phyloP scores from a whole-genome alignment of 2,329 filamentous ascomycete species.

The Aureobasidium leucospermi region DNA sequence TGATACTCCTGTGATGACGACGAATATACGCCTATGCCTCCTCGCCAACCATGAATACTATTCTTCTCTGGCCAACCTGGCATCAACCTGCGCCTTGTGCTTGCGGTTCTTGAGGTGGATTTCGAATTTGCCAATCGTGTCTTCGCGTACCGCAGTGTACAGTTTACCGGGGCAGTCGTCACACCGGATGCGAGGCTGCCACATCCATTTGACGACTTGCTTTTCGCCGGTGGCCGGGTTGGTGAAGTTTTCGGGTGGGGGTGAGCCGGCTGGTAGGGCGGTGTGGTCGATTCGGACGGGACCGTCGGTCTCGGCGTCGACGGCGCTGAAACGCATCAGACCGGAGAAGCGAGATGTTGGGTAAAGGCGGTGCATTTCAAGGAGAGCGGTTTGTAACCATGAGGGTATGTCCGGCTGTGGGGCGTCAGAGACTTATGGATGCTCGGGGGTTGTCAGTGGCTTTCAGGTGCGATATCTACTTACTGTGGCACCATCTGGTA shows the following conservation, averaged over 20 bases:
- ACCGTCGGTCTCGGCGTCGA: constrained; percentile 64
- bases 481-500: constrained; percentile 56
- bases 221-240: constrained; percentile 38
- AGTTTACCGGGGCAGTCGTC: constrained; percentile 88
- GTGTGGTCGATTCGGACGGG: constrained; percentile 49
- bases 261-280: constrained; percentile 33
- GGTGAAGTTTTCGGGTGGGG: constrained; percentile 39
- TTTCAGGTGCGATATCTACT: constrained; percentile 31
- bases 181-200: constrained; percentile 82
- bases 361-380: constrained; percentile 61
- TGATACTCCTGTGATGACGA: too few species aligned
- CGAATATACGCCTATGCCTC: too few species aligned
- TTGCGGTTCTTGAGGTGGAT: constrained; percentile 79
- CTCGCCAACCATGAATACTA: neutral
- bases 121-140: constrained; percentile 84
- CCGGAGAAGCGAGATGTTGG: constrained; percentile 80
- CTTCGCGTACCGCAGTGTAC: constrained; percentile 82
- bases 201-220: constrained; percentile 66
- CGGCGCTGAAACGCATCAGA: constrained; percentile 80
- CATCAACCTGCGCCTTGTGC: constrained; percentile 41
- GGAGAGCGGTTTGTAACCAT: constrained; percentile 74
- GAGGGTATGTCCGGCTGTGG: constrained; percentile 71
- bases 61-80: neutral
- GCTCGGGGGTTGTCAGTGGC: neutral
- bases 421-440: neutral